Evolutionary conservation across 2,329 filamentous ascomycete species (phyloP).

Genomic region (Colletotrichum spaethianum): DNA sequence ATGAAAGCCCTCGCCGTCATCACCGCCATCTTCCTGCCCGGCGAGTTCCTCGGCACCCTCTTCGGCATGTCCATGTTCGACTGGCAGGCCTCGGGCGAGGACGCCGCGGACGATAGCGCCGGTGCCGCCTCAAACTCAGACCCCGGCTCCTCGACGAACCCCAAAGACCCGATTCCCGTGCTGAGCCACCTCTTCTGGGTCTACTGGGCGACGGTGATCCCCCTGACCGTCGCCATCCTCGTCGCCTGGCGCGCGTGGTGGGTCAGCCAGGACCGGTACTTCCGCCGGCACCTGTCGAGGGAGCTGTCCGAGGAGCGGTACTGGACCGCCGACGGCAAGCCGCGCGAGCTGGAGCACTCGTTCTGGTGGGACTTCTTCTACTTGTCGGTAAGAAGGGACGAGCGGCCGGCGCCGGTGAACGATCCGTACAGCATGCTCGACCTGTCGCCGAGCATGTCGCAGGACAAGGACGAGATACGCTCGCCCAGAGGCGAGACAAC

Average conservation of each 20-base stretch:
- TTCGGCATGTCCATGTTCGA: constrained; percentile 65
- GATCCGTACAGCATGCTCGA: constrained; percentile 29
- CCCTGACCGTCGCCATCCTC: constrained; percentile 59
- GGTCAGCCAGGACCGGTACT: constrained; percentile 63
- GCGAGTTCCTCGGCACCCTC: constrained; percentile 61
- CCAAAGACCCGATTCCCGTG: constrained; percentile 47
- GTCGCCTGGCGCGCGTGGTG: constrained; percentile 62
- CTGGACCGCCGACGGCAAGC: constrained; percentile 61
- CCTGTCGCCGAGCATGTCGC: constrained; percentile 28
- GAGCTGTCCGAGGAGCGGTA: constrained; percentile 64
- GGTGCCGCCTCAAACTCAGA: background rate
- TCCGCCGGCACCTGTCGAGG: constrained; percentile 59
- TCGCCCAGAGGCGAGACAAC: constrained; percentile 31
- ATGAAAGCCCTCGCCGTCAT: constrained; percentile 65
- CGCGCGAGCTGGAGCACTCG: constrained; percentile 57
- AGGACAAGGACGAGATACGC: constrained; percentile 35
- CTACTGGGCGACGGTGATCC: constrained; percentile 61
- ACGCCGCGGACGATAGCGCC: constrained; percentile 44
- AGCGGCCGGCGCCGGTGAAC: constrained; percentile 40
- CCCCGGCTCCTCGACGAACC: constrained; percentile 35
- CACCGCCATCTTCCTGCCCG: constrained; percentile 63
- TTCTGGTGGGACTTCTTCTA: constrained; percentile 62
- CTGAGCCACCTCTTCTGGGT: constrained; percentile 61
- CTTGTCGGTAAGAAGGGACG: constrained; percentile 53
- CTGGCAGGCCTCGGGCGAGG: constrained; percentile 56